Conservation (phyloP, 2,329 filamentous ascomycete species). For the Colletotrichum chrysophilum region DNA sequence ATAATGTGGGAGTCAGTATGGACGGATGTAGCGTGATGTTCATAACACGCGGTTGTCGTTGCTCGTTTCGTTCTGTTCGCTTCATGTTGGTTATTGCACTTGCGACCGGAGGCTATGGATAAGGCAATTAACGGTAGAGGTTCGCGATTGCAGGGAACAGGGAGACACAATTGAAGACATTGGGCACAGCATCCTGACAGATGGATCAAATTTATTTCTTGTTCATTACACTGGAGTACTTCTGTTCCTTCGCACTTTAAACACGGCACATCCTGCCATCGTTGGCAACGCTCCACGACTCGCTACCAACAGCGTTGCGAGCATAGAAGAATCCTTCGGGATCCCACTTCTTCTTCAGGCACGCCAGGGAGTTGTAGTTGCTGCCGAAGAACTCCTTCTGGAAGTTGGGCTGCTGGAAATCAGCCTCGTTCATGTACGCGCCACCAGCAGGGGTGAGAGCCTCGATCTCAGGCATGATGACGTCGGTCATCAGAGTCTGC, state of each 20-base stretch:
- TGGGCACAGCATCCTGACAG: background rate
- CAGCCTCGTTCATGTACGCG: slow-evolving; percentile 57
- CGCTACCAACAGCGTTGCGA: slow-evolving; percentile 53
- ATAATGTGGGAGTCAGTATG: no score
- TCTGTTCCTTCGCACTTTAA: background rate
- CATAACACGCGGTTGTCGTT: no score
- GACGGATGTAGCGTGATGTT: no score
- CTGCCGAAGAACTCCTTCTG: slow-evolving; percentile 50
- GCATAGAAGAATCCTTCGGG: slow-evolving; percentile 51
- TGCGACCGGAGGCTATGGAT: no score
- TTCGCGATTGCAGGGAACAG: background rate
- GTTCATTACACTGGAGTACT: background rate
- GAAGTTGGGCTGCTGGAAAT: slow-evolving; percentile 52
- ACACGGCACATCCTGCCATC: slow-evolving; percentile 24
- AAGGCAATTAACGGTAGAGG: accelerated
- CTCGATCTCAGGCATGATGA: slow-evolving; percentile 21
- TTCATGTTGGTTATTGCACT: no score
- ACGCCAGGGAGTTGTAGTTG: slow-evolving; percentile 46
- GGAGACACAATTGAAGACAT: background rate
- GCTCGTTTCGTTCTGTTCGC: no score
- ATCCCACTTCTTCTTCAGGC: slow-evolving; percentile 58
- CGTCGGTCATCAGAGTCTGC: slow-evolving; percentile 28
- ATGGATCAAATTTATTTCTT: background rate
- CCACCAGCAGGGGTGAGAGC: slow-evolving; percentile 42
- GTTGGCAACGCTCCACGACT: slow-evolving; percentile 45